These are phyloP conservation scores for Monosporascus sp. DNA, from an alignment of 2,329 filamentous ascomycete genomes.

Conservation along the genomic window DNA sequence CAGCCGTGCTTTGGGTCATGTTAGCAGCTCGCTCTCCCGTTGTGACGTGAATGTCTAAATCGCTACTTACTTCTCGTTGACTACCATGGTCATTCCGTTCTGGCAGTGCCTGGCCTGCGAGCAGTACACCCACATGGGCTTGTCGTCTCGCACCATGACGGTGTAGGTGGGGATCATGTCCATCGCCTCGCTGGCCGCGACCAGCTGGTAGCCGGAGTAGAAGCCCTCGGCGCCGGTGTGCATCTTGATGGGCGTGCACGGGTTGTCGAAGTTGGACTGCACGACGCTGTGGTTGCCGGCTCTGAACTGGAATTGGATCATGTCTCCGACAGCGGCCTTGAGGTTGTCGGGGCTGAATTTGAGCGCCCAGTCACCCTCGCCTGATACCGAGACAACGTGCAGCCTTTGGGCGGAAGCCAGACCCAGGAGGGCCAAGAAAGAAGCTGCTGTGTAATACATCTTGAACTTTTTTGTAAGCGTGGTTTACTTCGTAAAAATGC, in stretches of 20 bases:
- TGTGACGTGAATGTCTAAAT: not conserved
- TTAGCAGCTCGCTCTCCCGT: constrained; percentile 7
- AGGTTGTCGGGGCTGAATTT: constrained; percentile 63
- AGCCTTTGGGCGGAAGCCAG: constrained; percentile 36
- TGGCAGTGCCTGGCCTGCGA: constrained; percentile 71
- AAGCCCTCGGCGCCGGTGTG: constrained; percentile 52
- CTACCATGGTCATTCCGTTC: constrained; percentile 68
- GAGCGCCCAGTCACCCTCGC: constrained; percentile 48
- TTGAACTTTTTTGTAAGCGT: constrained; percentile 25
- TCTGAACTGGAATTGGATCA: constrained; percentile 64
- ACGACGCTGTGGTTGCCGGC: constrained; percentile 72
- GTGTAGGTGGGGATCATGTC: constrained; percentile 63
- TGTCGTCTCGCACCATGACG: constrained; percentile 61
- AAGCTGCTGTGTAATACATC: constrained; percentile 48
- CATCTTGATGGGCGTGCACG: constrained; percentile 58
- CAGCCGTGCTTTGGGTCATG: constrained; percentile 32
- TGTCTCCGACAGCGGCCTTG: constrained; percentile 55
- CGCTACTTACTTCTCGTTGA: constrained; percentile 63
- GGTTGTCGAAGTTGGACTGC: constrained; percentile 68
- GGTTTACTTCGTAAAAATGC: constrained; percentile 12
- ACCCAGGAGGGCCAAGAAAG: constrained; percentile 42
- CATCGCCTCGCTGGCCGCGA: constrained; percentile 43
- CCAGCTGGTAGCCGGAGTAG: constrained; percentile 62
- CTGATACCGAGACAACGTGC: constrained; percentile 60
- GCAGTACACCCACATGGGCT: constrained; percentile 76